Base-by-base conservation (phyloP, 345 rosid species). In the rapeseed (Brassica napus) region DNA sequence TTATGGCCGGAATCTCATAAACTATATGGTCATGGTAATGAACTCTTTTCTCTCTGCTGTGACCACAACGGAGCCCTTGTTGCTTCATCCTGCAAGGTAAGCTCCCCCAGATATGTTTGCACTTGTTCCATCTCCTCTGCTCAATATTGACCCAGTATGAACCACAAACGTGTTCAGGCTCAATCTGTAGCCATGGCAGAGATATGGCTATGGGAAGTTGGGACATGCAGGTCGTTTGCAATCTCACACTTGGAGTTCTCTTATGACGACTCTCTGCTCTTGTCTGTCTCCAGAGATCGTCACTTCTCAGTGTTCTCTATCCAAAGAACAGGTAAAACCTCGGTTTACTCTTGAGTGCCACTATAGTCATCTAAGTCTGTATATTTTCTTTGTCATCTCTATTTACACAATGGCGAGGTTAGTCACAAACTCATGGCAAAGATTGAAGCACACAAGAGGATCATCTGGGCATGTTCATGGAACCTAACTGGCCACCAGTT, bases 381-480 rank as follows among this genome's bases (percentile, higher is more conserved):
- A 28, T 65, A 39, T 21, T 59, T 28, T 2, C 37, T 35, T 44
- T 8, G 3, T 65, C 71, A 16, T 42, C 60, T 34, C 24, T 73
- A 15, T 64, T 58, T 54, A 88, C 97, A 81, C 21, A 69, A 66
- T 0, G 84, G 83, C 28, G 90, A 84, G 73, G 77, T 87, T 21
- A 77, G 81, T 71, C 81, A 84, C 81, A 85, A 81, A 71, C 90
- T 93, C 35, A 49, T 95, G 65, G 91, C 85, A 30, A 91, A 88
- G 82, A 88, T 87, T 67, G 94, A 93, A 83, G 98, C 92, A 18
- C 99, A 93, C 87, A 89, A 95, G 85, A 87, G 99, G 84, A 93
- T 95, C 79, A 95, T 95, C 81, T 93, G 99, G 99, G 84, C 99
- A 30, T 95, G 97, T 84, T 85, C 96, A 44, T 95, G 99, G 99